Evolutionary conservation across 1,284 basidiomycete species (phyloP), one percentile per base, ranked within the genome.

Genomic region (Apiotrichum brassicae): DNA sequence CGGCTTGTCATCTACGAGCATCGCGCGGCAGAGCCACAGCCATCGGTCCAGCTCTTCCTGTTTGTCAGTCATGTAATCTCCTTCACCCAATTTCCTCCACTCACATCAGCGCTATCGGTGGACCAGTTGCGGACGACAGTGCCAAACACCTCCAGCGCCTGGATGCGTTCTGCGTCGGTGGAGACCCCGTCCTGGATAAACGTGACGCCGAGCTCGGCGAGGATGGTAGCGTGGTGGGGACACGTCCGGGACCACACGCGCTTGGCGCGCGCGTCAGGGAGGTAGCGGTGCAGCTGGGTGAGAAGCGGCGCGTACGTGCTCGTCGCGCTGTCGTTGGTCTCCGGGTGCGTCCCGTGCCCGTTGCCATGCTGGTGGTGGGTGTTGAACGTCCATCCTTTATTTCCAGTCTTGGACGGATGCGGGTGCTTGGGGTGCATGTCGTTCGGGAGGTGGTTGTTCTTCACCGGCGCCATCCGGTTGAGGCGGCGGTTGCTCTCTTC

Each of bases 111-210:
- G 30, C 50, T 64, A 32, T 70, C 69, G 0, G 62, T 52, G 3
- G 63, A 52, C 69, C 69, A 71, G 37, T 62, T 64, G 18, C 59
- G 58, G 1, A 71, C 64, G 0, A 71, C 53, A 0, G 61, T 59
- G 1, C 64, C 65, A 41, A 71, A 71, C 19, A 71, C 61, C 44
- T 71, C 67, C 6, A 71, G 54, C 2, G 63, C 67, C 43, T 70
- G 67, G 34, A 65, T 62, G 23, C 64, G 40, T 25, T 70, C 66
- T 6, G 65, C 65, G 19, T 60, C 60, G 13, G 61, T 61, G 14
- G 65, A 59, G 2, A 56, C 46, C 4, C 48, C 46, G 36, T 64
- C 61, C 7, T 58, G 58, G 2, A 68, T 49, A 45, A 70, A 70
- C 1, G 63, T 59, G 1, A 64, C 58, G 11, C 63, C 63, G 2